Base-by-base conservation (phyloP, 208 protist species). In the Endotrypanum monterogeii region DNA sequence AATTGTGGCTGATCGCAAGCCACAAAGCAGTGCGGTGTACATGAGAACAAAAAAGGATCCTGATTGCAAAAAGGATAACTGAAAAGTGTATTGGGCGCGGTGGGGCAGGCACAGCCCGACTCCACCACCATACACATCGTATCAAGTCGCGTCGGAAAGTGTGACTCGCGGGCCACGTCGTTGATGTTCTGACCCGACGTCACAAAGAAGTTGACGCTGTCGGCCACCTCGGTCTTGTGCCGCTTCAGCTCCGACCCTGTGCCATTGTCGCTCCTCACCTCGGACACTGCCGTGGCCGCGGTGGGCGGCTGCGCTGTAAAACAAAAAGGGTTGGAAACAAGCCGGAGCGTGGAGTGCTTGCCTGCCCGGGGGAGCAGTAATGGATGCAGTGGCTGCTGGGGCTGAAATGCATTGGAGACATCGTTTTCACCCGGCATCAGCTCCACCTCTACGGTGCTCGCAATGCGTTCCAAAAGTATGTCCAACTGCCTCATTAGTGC, bases 371-470 rank as follows among this genome's bases (percentile, higher is more conserved):
- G 89, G 0, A 98, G 83, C 39, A 98, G 77, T 32, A 94, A 67
- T 11, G 92, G 96, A 68, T 98, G 96, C 44, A 98, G 57, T 9
- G 96, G 94, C 80, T 98, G 96, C 86, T 98, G 94, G 35, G 96
- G 96, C 37, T 91, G 85, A 74, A 97, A 96, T n/a, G 86, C 84
- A 55, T 97, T 90, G 11, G 92, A 90, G 86, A 96, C 91, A 84
- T 98, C 96, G 54, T 88, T 83, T 25, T 93, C 90, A 1, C 94
- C 92, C 16, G 96, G 96, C 91, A 98, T 94, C 56, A 98, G 63
- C 71, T 98, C 96, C 62, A 98, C 89, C 76, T 94, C 88, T 41
- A 98, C 83, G 6, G 80, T 86, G 48, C 78, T 65, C 23, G 82
- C 83, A 51, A 98, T 56, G 28, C 84, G 79, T 56, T 84, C 76